Conservation (phyloP, 2,329 filamentous ascomycete species). For the Cadophora sp. region DNA sequence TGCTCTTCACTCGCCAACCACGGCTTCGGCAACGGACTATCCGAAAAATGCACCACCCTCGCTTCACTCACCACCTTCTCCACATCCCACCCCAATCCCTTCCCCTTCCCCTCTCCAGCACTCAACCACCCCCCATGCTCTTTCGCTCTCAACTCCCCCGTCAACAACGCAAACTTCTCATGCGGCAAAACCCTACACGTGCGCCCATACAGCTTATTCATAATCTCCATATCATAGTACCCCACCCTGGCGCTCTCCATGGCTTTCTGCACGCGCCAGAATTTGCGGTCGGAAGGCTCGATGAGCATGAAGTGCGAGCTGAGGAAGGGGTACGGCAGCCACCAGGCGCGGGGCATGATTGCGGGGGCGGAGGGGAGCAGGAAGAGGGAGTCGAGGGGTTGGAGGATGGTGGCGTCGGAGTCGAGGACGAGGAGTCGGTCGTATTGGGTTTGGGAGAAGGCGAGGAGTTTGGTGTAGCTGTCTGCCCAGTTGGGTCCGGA, state of each 20-base stretch:
- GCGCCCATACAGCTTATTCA: slow-evolving; percentile 36
- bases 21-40: slow-evolving; percentile 65
- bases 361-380: slow-evolving; percentile 58
- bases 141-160: slow-evolving; percentile 59
- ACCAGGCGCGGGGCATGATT: slow-evolving; percentile 68
- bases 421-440: slow-evolving; percentile 34
- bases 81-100: slow-evolving; percentile 55
- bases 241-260: slow-evolving; percentile 34
- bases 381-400: slow-evolving; percentile 66
- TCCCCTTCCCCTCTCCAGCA: slow-evolving; percentile 48
- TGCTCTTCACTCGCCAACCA: slow-evolving; percentile 50
- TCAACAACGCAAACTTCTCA: slow-evolving; percentile 59
- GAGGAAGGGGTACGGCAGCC: slow-evolving; percentile 55
- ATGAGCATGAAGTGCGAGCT: slow-evolving; percentile 64
- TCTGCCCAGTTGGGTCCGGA: slow-evolving; percentile 34
- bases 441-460: slow-evolving; percentile 72
- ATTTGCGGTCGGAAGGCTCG: slow-evolving; percentile 59
- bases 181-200: slow-evolving; percentile 59
- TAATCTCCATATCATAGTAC: slow-evolving; percentile 67
- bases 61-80: slow-evolving; percentile 56
- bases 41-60: slow-evolving; percentile 65
- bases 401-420: slow-evolving; percentile 38
- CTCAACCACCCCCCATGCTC: slow-evolving; percentile 54
- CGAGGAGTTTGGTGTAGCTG: slow-evolving; percentile 71
- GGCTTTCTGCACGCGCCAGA: slow-evolving; percentile 44